Percentiles rank a stretch among this genome's conserved stretches.
Evolutionary conservation across 2,329 filamentous ascomycete species (phyloP).

Genomic region (Talaromyces atroroseus): DNA sequence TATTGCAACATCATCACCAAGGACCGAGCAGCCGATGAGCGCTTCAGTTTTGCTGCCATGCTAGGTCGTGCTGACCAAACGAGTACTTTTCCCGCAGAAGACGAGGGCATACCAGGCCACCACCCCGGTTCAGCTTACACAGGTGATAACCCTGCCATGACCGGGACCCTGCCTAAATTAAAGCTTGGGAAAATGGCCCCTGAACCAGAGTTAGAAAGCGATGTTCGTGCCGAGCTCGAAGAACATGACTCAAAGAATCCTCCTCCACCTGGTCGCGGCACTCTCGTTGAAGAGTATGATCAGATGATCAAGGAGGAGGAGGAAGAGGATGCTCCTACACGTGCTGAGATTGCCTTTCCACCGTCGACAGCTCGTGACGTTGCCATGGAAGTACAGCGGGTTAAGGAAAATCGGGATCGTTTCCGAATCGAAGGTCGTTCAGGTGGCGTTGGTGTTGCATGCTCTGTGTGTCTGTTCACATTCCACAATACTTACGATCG

Average conservation of each 20-base stretch:
- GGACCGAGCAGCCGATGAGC: constrained; percentile 54
- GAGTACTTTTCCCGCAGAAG: constrained; percentile 57
- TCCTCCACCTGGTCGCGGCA: constrained; percentile 63
- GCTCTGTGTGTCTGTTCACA: constrained; percentile 95
- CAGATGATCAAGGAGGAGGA: constrained; percentile 84
- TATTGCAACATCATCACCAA: constrained; percentile 55
- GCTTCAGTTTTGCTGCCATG: constrained; percentile 55
- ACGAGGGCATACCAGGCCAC: constrained; percentile 65
- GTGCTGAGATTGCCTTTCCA: constrained; percentile 77
- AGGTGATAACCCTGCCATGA: constrained; percentile 51
- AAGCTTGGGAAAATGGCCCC: constrained; percentile 77
- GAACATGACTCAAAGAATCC: constrained; percentile 78
- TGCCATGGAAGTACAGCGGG: constrained; percentile 86
- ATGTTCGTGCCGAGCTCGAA: constrained; percentile 79
- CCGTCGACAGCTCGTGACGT: constrained; percentile 86
- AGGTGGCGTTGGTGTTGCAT: constrained; percentile 72
- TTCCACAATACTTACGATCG: constrained; percentile 94
- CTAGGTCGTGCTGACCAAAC: constrained; percentile 50
- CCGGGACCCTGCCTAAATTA: constrained; percentile 56
- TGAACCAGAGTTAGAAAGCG: constrained; percentile 74
- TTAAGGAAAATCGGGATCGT: constrained; percentile 86
- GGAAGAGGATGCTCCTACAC: constrained; percentile 71
- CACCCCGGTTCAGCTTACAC: constrained; percentile 59
- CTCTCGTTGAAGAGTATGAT: constrained; percentile 81
- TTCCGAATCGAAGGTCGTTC: constrained; percentile 82